Evolutionary conservation across 495 filamentous ascomycete species (phyloP), one percentile per base, ranked within the genome.

Genomic region (Penicillium tannophilum): DNA sequence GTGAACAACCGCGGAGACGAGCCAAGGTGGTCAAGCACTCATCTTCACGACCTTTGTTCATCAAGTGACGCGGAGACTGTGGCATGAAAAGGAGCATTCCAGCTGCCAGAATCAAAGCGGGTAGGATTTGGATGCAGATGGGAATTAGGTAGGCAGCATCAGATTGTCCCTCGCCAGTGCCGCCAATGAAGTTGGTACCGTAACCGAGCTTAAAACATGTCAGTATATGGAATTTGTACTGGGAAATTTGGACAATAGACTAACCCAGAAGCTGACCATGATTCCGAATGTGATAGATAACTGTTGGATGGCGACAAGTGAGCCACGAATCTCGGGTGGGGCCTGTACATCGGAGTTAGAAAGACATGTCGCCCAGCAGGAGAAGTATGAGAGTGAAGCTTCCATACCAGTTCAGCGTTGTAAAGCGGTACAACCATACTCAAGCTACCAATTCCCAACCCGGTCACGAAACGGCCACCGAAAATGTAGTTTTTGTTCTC

Each of bases 41-140:
- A 20, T 66, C 60, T 14, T 66, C 63, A 11, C 63, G 52, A 16
- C 60, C 63, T 6, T 39, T 58, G 11, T 52, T 59, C 47, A 90
- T 78, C 4, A 93, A 76, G 82, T 89, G 90, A 65, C 90, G 84
- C 0, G 90, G 90, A 1, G 88, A 90, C 75, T 90, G 90, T 4
- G 90, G 90, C 88, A 94, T 83, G 69, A 91, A 91, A 44, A 89
- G 64, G 47, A 74, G 59, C 63, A 78, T 72, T 7, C 79, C 79
- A 23, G 64, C 55, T 8, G 64, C 70, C 20, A 83, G 70, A n/a
- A 76, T 46, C 5, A 76, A 23, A 8, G 77, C 75, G 0, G 79
- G 79, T 2, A 79, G 56, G 7, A 76, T 62, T 49, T 82, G 80
- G 24, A 82, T 68, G 12, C 69, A 71, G 41, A 80, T 59, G 6